Conservation (phyloP, 768 basidiomycete species). For the Punctularia strigosozonata region DNA sequence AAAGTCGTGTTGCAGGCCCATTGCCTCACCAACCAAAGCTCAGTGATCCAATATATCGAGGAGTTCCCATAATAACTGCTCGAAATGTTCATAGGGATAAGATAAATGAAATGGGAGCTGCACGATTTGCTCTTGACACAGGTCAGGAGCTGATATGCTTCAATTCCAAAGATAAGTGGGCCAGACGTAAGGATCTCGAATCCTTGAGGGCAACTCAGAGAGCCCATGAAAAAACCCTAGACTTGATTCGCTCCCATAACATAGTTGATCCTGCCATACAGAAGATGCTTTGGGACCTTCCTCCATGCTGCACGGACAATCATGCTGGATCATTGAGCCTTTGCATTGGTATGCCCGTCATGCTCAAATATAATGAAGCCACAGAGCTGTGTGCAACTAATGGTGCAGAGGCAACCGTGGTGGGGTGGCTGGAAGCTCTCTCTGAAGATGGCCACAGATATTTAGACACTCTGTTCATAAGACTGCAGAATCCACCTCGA, state of each 20-base stretch:
- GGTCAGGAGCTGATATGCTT: conserved; percentile 15
- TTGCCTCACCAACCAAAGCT: conserved; percentile 5
- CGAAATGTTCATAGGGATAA: conserved; percentile 24
- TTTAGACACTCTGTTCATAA: conserved; percentile 8
- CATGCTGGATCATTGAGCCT: conserved; percentile 9
- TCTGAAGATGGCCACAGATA: background rate
- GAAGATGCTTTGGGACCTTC: conserved; percentile 12
- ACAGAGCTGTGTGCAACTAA: conserved; percentile 15
- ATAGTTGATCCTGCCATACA: conserved; percentile 3
- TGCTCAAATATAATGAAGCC: conserved; percentile 12
- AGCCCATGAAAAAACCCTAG: conserved; percentile 15
- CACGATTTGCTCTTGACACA: conserved; percentile 22
- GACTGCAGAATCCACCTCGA: conserved; percentile 4
- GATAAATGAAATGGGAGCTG: conserved; percentile 21
- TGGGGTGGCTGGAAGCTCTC: conserved; percentile 4
- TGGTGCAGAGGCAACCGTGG: conserved; percentile 12
- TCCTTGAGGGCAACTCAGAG: conserved; percentile 2
- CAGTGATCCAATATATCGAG: conserved; percentile 12
- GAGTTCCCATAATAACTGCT: conserved; percentile 27
- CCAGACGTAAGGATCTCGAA: background rate
- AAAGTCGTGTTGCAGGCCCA: conserved; percentile 12
- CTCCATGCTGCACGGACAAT: conserved; percentile 8
- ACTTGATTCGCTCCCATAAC: conserved; percentile 15
- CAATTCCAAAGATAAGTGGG: conserved; percentile 13
- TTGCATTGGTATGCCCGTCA: conserved; percentile 13